Evolutionary conservation across 805 yeast genomes (phyloP), one percentile per base, ranked within the genome.

Genomic region (Yarrowia yakushimensis): DNA sequence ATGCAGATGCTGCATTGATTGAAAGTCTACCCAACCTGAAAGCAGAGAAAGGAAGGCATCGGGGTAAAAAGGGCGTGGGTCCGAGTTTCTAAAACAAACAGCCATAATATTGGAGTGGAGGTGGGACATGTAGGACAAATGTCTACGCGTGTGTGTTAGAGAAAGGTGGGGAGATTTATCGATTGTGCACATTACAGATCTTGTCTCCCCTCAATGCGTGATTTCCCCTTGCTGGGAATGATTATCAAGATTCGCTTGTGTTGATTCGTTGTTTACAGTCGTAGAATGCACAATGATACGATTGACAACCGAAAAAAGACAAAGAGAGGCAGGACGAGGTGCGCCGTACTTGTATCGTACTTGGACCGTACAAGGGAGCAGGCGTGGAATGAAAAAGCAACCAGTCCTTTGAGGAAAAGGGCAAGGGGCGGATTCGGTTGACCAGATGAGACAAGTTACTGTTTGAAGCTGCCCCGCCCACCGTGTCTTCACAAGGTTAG

Each of bases 201-300:
- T 20, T 20, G 20, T 37, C n/a, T 18, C 23, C 12, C 43, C 42
- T 37, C 15, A n/a, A 12, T 48, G 55, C 39, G 55, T 22, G 7
- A 20, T 31, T 48, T 25, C 31, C 6, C 39, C 37, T 8, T 15
- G 10, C 18, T 17, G 36, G 27, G 37, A 22, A 31, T 22, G 55
- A 31, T 48, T 48, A 48, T 48, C 55, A 31, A n/a, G 55, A 48
- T 48, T 39, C 55, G 39, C 22, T 46, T 30, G 17, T 46, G 37
- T 48, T 48, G 39, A 31, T 22, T 31, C 22, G 39, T 31, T 39
- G 39, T 31, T n/a, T n/a, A n/a, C n/a, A n/a, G n/a, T n/a, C n/a
- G 54, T 30, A 4, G 23, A 9, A 30, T 30, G 55, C 39, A 48
- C 37, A 15, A 33, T 33, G 55, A 48, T 48, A 39, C n/a, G 55